Evolutionary conservation across 2,329 filamentous ascomycete species (phyloP).

Genomic region (Didymella sp.): DNA sequence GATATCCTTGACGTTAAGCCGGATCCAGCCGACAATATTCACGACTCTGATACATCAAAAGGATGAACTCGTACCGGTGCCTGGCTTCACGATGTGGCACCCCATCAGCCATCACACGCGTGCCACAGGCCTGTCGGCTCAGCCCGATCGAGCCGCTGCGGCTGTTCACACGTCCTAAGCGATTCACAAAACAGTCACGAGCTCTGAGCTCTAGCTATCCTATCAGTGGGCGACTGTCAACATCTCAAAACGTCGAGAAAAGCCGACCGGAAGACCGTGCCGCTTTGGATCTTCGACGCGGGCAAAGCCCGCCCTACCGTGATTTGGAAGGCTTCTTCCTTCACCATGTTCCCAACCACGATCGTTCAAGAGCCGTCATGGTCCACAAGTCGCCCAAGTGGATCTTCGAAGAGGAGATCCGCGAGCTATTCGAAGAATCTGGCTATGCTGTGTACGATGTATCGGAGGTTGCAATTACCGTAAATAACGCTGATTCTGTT

Average conservation of each 20-base stretch:
- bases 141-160: too few species aligned
- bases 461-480: background rate
- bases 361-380: background rate
- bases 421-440: background rate
- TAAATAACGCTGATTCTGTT: background rate
- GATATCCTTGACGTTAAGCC: too few species aligned
- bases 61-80: background rate
- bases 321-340: background rate
- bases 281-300: too few species aligned
- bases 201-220: background rate
- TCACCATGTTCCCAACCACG: background rate
- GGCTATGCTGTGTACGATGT: background rate
- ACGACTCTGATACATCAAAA: background rate
- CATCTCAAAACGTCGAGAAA: background rate
- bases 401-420: background rate
- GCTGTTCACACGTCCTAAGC: too few species aligned
- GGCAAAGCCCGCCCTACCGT: background rate
- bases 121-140: background rate
- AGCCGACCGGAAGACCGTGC: background rate
- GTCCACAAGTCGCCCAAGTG: background rate
- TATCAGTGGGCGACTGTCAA: background rate
- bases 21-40: background rate
- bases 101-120: background rate
- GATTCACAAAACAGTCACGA: too few species aligned
- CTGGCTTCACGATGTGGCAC: background rate